phyloP scores from a whole-genome alignment of 495 filamentous ascomycete species.

The Neurospora intermedia region DNA sequence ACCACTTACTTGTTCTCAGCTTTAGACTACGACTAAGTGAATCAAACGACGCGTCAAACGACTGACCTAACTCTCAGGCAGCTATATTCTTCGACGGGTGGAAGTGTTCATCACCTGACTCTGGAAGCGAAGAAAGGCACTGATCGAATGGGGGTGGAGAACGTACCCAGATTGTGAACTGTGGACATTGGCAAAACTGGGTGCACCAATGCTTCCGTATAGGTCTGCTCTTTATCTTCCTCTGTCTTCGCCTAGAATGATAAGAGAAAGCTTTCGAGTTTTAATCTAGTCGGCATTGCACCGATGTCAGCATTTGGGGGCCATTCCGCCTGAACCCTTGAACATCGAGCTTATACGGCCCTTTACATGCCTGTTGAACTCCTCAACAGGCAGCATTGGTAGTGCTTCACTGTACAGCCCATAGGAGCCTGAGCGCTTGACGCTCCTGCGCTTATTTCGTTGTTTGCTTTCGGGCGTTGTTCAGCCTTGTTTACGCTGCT shows the following conservation, averaged over 20 bases:
- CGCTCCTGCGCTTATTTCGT: background rate
- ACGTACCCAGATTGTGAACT: background rate
- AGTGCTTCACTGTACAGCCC: background rate
- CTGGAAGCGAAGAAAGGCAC: background rate
- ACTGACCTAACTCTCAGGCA: background rate
- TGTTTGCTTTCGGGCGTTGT: background rate
- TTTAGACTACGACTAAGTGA: background rate
- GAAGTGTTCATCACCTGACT: background rate
- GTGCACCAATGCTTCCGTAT: background rate
- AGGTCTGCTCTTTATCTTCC: background rate
- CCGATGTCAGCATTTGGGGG: background rate
- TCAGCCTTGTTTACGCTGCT: background rate
- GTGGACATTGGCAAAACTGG: background rate
- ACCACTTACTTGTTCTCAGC: background rate
- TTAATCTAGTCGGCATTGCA: background rate
- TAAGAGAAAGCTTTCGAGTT: background rate
- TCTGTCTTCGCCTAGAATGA: background rate
- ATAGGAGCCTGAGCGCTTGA: background rate
- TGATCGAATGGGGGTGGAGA: background rate
- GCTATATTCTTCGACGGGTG: background rate
- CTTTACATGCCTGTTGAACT: constrained; percentile 1
- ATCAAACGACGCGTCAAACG: background rate
- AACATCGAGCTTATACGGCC: background rate
- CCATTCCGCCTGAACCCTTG: background rate
- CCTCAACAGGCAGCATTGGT: background rate